These are phyloP conservation scores for Turnera subulata DNA, from an alignment of 345 rosid genomes.

Conservation along the genomic window DNA sequence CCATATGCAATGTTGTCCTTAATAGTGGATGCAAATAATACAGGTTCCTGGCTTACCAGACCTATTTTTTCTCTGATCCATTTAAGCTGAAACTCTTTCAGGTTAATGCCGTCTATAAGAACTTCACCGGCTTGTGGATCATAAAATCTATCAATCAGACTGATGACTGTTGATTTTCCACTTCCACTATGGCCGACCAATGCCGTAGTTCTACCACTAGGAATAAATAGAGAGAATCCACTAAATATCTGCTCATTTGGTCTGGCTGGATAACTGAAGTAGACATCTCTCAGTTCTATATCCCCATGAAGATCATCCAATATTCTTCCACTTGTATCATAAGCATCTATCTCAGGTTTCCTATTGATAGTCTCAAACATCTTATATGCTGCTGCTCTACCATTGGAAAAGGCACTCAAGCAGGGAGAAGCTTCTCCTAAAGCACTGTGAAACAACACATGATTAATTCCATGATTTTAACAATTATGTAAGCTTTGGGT, in stretches of 20 bases:
- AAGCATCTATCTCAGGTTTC: slow-evolving; percentile 37
- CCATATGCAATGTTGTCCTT: slow-evolving; percentile 41
- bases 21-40: slow-evolving; percentile 35
- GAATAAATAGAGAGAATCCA: slow-evolving; percentile 36
- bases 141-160: slow-evolving; percentile 43
- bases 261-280: slow-evolving; percentile 45
- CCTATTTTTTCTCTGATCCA: slow-evolving; percentile 44
- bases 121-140: slow-evolving; percentile 43
- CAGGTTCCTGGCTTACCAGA: slow-evolving; percentile 52
- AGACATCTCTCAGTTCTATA: slow-evolving; percentile 32
- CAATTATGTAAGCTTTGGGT: no score
- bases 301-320: slow-evolving; percentile 34
- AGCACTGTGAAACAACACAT: slow-evolving; percentile 27
- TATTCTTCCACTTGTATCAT: slow-evolving; percentile 18
- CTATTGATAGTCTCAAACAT: slow-evolving; percentile 40
- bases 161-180: slow-evolving; percentile 44
- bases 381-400: slow-evolving; percentile 43
- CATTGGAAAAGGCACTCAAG: slow-evolving; percentile 36
- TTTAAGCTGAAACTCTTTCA: slow-evolving; percentile 35
- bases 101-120: slow-evolving; percentile 37
- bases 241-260: slow-evolving; percentile 32
- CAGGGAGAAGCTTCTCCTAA: slow-evolving; percentile 44
- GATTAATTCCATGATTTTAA: no score
- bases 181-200: slow-evolving; percentile 50
- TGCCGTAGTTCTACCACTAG: slow-evolving; percentile 36